Base-by-base conservation (phyloP, 306 rosid genomes). In the Acmispon strigosus region DNA sequence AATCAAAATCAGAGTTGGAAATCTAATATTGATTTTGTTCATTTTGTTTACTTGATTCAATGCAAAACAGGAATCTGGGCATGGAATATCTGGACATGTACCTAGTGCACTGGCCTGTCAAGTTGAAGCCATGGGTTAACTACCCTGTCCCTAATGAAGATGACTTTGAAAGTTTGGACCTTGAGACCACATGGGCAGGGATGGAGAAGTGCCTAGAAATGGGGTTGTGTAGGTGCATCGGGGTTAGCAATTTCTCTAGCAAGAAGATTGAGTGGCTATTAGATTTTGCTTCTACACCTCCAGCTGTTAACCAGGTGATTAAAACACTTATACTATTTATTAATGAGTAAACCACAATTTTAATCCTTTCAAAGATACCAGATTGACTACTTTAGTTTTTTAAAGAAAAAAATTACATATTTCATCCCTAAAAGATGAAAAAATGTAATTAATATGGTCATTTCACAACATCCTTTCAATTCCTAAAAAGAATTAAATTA, bases 41-140 rank as follows among this genome's bases (percentile, higher is more conserved):
- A 32, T 42, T 43, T 45, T 19, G 3, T 42, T 47, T 29, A 41
- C 18, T 69, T 51, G 51, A 60, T 66, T 79, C 37, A 32, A 32
- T 17, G 39, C 8, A 68, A 73, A 51, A 59, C 66, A 93, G 98
- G 86, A 88, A 72, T 20, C 18, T 93, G 68, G 89, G 84, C 4
- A 78, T 93, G 97, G 94, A 85, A 36, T 84, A 90, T 76, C 54
- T 93, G 76, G 97, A 93, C 82, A 72, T 93, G 98, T 93, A 93
- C 62, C 70, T 93, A 17, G 96, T 93, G 81, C 98, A 93, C 76
- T 93, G 97, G 98, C 98, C 97, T 19, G 85, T 90, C 7, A 88
- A 87, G 70, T 74, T 93, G 80, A 93, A 88, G 88, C 90, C 92
- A 76, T 81, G 98, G 94, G 90, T 84, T 53, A 54, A 82, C 62